These are phyloP conservation scores for Aphanoascus verrucosus DNA, from an alignment of 2,329 filamentous ascomycete genomes.

Conservation along the genomic window DNA sequence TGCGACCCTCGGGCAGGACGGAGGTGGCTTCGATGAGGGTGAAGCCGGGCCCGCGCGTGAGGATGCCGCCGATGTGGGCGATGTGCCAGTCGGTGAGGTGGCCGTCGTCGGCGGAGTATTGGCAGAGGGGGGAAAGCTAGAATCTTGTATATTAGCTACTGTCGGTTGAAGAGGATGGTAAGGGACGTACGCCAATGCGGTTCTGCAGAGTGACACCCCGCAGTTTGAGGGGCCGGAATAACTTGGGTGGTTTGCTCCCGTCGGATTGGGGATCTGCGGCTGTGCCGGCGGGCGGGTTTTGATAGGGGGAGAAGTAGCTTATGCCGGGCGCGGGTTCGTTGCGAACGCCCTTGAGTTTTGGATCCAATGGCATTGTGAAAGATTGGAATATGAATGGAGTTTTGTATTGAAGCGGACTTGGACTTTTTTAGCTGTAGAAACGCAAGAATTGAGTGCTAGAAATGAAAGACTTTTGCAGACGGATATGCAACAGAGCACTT, in stretches of 20 bases:
- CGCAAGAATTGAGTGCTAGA: too few relatives aligned
- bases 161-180: neutral
- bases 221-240: conserved; percentile 49
- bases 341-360: conserved; percentile 5
- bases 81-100: conserved; percentile 73
- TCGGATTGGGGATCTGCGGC: conserved; percentile 34
- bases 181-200: conserved; percentile 45
- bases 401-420: too few relatives aligned
- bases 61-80: conserved; percentile 66
- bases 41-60: conserved; percentile 59
- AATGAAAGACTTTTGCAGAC: too few relatives aligned
- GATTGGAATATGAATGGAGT: neutral
- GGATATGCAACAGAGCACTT: too few relatives aligned
- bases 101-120: conserved; percentile 57
- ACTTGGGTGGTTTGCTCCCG: conserved; percentile 40
- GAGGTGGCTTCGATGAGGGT: conserved; percentile 65
- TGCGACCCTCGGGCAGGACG: conserved; percentile 65
- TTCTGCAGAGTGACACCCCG: conserved; percentile 55
- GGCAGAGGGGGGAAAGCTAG: conserved; percentile 53
- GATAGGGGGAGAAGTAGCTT: conserved; percentile 31
- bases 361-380: conserved; percentile 5
- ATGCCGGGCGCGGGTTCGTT: conserved; percentile 27
- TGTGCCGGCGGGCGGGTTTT: conserved; percentile 28
- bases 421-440: too few relatives aligned
- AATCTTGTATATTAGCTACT: neutral